Evolutionary conservation across 805 yeast species (phyloP).

Genomic region (Starmerella kuoi): DNA sequence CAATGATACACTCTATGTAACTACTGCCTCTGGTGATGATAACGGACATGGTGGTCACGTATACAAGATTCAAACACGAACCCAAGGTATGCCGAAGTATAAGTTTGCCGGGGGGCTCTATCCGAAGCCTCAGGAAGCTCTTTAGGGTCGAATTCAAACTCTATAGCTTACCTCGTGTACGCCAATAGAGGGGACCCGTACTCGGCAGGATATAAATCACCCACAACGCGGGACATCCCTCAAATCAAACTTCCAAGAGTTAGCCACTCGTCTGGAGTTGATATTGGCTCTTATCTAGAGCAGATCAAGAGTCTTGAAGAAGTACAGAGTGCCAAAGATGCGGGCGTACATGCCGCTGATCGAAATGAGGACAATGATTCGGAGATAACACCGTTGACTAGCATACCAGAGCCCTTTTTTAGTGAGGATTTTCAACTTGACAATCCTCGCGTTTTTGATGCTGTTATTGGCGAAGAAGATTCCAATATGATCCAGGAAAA

Average conservation of each 20-base stretch:
- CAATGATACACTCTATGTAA: too few species aligned
- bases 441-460: conserved; percentile 71
- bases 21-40: too few species aligned
- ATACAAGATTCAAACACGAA: too few species aligned
- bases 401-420: conserved; percentile 61
- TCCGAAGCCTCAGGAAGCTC: not conserved
- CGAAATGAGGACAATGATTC: not conserved
- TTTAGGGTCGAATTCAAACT: conserved; percentile 34
- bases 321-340: not conserved
- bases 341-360: not conserved
- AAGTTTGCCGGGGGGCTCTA: too few species aligned
- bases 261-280: conserved; percentile 34
- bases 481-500: conserved; percentile 52
- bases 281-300: conserved; percentile 36
- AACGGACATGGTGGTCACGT: too few species aligned
- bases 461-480: conserved; percentile 52
- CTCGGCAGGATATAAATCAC: conserved; percentile 34
- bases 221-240: conserved; percentile 76
- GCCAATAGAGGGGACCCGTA: conserved; percentile 33
- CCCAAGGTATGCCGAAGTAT: too few species aligned
- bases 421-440: conserved; percentile 64
- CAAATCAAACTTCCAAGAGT: conserved; percentile 54
- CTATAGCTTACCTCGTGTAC: conserved; percentile 64
- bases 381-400: conserved; percentile 12
- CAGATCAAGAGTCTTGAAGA: conserved; percentile 31